A percentile compares a stretch with the other conserved stretches of the same genome.
Conservation (phyloP, 306 rosid species). For the Oemleria cerasiformis region DNA sequence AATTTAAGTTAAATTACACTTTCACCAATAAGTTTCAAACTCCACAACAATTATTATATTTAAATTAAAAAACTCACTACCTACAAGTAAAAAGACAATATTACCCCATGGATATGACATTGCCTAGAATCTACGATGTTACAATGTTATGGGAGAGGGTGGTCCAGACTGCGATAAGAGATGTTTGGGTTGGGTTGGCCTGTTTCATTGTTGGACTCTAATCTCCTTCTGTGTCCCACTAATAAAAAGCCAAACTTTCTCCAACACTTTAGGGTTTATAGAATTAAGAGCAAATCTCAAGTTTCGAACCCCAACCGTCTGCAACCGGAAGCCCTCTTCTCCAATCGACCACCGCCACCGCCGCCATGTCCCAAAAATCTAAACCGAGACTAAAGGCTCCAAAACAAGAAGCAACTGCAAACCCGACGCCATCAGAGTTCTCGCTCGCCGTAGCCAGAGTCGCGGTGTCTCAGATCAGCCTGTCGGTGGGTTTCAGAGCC, state of each 20-base stretch:
- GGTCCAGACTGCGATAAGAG: too few species aligned
- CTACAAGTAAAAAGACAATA: too few species aligned
- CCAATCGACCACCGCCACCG: neutral
- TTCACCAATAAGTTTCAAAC: too few species aligned
- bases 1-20: too few species aligned
- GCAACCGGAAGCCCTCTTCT: neutral
- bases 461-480: slow-evolving; percentile 72
- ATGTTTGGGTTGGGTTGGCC: too few species aligned
- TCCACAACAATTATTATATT: too few species aligned
- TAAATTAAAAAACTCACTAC: too few species aligned
- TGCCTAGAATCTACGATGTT: too few species aligned
- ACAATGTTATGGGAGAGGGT: too few species aligned
- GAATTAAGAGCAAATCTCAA: neutral
- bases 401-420: neutral
- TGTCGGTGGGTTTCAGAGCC: slow-evolving; percentile 47
- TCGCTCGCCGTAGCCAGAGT: slow-evolving; percentile 43
- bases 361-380: slow-evolving; percentile 17
- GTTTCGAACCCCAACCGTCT: neutral
- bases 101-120: too few species aligned
- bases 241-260: neutral
- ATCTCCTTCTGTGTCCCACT: too few species aligned
- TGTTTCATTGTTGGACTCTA: too few species aligned
- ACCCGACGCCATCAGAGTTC: slow-evolving; percentile 46
- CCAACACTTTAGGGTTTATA: neutral
- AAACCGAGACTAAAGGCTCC: neutral